These are phyloP conservation scores for Cryptococcus sp. DNA, from an alignment of 1,284 basidiomycete species.

Conservation along the genomic window DNA sequence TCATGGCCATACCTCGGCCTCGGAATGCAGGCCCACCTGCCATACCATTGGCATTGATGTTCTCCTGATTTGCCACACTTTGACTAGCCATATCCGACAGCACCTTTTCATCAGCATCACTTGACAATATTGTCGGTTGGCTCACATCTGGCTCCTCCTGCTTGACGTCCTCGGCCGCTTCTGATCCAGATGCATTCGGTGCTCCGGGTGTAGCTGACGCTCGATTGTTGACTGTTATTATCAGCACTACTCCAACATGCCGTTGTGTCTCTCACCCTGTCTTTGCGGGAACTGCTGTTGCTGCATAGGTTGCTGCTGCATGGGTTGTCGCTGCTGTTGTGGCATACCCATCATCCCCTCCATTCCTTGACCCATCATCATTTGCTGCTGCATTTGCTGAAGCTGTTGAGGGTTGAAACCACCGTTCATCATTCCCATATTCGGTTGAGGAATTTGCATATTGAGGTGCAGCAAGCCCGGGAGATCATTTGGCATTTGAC, in stretches of 20 bases:
- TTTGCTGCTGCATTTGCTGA: conserved; percentile 31
- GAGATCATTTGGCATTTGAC: conserved; percentile 1
- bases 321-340: conserved; percentile 20
- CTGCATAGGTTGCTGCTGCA: conserved; percentile 4
- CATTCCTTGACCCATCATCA: conserved; percentile 33
- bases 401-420: conserved; percentile 14
- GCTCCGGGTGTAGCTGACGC: conserved; percentile 9
- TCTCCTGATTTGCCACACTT: not conserved
- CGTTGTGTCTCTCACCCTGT: not conserved
- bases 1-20: conserved; percentile 12
- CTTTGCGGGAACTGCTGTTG: conserved; percentile 7
- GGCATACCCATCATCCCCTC: conserved; percentile 18
- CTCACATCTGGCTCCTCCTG: conserved; percentile 20
- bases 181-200: conserved; percentile 9
- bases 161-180: conserved; percentile 15
- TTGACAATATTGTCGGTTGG: conserved; percentile 6
- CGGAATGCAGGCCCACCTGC: conserved; percentile 2
- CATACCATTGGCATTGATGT: not conserved
- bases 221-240: not conserved
- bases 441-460: conserved; percentile 1
- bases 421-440: conserved; percentile 1
- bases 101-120: not conserved
- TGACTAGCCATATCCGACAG: not conserved
- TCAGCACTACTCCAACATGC: no score
- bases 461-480: conserved; percentile 2